Evolutionary conservation across 1,284 basidiomycete genomes (phyloP).

Genomic region (Ceratobasidium papillatum): DNA sequence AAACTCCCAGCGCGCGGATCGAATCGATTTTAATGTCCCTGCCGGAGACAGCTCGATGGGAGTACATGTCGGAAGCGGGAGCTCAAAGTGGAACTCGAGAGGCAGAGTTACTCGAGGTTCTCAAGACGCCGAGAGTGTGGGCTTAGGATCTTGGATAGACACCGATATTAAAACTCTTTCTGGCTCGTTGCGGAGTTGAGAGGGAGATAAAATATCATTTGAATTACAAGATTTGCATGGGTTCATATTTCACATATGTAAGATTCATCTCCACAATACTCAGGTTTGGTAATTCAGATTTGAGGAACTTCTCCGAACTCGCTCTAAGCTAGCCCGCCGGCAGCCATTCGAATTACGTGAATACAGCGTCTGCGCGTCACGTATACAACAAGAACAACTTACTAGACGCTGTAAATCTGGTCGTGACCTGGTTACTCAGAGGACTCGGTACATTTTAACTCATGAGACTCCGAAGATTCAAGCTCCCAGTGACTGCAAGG

Average conservation of each 20-base stretch:
- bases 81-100: slow-evolving; percentile 74
- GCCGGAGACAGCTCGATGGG: slow-evolving; percentile 92
- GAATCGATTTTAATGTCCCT: slow-evolving; percentile 95
- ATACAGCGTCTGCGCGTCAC: too few relatives aligned
- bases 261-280: too few relatives aligned
- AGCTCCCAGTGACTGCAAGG: background rate
- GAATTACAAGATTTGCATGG: too few relatives aligned
- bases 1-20: slow-evolving; percentile 89
- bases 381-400: too few relatives aligned
- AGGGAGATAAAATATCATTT: too few relatives aligned
- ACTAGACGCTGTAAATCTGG: background rate
- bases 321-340: too few relatives aligned
- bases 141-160: slow-evolving; percentile 54
- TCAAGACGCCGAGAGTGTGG: slow-evolving; percentile 79
- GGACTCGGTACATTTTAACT: background rate
- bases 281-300: too few relatives aligned
- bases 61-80: slow-evolving; percentile 88
- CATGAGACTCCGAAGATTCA: background rate
- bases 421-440: background rate
- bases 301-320: too few relatives aligned
- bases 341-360: too few relatives aligned
- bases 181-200: too few relatives aligned
- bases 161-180: too few relatives aligned
- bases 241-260: too few relatives aligned
- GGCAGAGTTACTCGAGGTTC: slow-evolving; percentile 70